phyloP scores from a whole-genome alignment of 768 basidiomycete genomes.

The Suillus hirtellus region DNA sequence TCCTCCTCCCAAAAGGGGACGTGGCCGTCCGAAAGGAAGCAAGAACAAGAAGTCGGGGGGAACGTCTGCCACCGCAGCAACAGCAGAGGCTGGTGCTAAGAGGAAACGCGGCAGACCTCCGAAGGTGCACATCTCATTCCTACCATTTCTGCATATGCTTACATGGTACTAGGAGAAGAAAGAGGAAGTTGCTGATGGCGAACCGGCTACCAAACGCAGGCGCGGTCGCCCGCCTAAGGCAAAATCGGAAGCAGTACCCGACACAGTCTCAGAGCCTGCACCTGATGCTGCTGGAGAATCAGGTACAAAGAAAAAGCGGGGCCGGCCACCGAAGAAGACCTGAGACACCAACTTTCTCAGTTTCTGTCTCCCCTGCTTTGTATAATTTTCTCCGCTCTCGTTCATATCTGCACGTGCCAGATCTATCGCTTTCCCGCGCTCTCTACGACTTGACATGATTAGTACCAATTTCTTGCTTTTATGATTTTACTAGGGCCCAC shows the following conservation, averaged over 20 bases:
- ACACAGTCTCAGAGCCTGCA: conserved; percentile 26
- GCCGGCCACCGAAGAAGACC: conserved; percentile 59
- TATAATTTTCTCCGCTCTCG: conserved; percentile 25
- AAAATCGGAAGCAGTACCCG: conserved; percentile 46
- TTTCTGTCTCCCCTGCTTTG: conserved; percentile 29
- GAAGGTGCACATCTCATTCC: conserved; percentile 40
- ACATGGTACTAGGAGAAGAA: conserved; percentile 35
- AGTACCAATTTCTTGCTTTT: conserved; percentile 34
- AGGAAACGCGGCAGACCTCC: conserved; percentile 52
- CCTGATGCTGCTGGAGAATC: conserved; percentile 46
- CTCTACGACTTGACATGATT: conserved; percentile 34
- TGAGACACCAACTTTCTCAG: conserved; percentile 19
- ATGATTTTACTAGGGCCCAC: conserved; percentile 35
- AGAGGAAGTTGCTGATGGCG: conserved; percentile 50
- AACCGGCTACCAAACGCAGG: conserved; percentile 59
- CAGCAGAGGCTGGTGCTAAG: conserved; percentile 35
- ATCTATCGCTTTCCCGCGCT: conserved; percentile 29
- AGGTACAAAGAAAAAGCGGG: conserved; percentile 66
- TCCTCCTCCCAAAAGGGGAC: conserved; percentile 66
- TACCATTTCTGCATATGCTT: conserved; percentile 17
- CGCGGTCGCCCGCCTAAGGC: conserved; percentile 78
- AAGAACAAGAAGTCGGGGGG: conserved; percentile 63
- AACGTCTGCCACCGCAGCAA: conserved; percentile 29
- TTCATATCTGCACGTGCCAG: conserved; percentile 2
- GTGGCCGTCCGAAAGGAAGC: conserved; percentile 89